Evolutionary conservation across 495 filamentous ascomycete genomes (phyloP).

Genomic region (Neurospora terricola): DNA sequence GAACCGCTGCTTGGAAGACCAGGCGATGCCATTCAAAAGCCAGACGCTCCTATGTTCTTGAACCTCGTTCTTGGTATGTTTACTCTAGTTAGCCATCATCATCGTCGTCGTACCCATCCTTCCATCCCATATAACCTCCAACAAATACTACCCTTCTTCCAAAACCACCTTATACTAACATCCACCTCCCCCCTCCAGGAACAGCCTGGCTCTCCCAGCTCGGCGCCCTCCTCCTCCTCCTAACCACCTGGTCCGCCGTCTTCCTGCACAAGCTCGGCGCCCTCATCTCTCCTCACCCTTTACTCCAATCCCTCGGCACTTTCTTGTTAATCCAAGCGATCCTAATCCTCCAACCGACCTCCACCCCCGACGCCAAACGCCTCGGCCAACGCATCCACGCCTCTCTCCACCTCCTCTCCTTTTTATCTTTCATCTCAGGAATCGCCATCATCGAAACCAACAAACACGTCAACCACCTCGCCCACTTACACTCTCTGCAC

Average conservation of each 20-base stretch:
- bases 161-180: conserved; percentile 15
- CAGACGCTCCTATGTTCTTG: conserved; percentile 47
- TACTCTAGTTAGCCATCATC: background rate
- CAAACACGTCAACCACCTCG: conserved; percentile 50
- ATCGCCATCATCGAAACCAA: conserved; percentile 74
- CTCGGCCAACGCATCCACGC: conserved; percentile 62
- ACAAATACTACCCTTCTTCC: background rate
- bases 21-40: conserved; percentile 63
- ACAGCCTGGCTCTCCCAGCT: conserved; percentile 30
- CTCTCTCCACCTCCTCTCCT: conserved; percentile 51
- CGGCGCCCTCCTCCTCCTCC: conserved; percentile 48
- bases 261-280: conserved; percentile 52
- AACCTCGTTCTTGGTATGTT: conserved; percentile 70
- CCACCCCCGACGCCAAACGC: conserved; percentile 61
- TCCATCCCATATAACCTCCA: background rate
- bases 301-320: conserved; percentile 68
- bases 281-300: conserved; percentile 79
- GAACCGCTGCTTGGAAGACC: conserved; percentile 69
- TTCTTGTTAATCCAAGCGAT: conserved; percentile 67
- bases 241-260: conserved; percentile 63
- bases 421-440: conserved; percentile 52
- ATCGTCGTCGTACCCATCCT: background rate
- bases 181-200: conserved; percentile 27
- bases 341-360: conserved; percentile 81
- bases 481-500: conserved; percentile 70